Conservation (phyloP, 345 rosid genomes). For the Noccaea caerulescens region DNA sequence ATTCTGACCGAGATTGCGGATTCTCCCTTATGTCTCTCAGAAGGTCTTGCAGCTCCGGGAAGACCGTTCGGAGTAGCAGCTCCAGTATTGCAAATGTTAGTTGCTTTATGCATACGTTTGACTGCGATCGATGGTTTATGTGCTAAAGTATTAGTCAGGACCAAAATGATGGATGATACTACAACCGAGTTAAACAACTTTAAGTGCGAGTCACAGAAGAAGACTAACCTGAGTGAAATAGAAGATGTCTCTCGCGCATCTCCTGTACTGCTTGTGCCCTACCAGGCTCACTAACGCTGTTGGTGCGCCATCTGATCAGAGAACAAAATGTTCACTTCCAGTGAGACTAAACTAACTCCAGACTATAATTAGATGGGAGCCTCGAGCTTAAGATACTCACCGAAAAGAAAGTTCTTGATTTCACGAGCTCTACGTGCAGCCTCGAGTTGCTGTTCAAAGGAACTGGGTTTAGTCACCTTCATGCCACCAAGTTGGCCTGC, state of each 20-base stretch:
- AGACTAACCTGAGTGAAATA: constrained; percentile 86
- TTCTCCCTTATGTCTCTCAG: constrained; percentile 65
- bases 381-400: constrained; percentile 51
- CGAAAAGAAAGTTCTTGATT: constrained; percentile 78
- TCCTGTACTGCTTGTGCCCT: constrained; percentile 86
- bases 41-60: constrained; percentile 87
- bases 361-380: background rate
- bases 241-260: constrained; percentile 91
- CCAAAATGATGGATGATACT: constrained; percentile 28
- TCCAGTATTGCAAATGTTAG: constrained; percentile 79
- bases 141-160: constrained; percentile 2
- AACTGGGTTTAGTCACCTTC: constrained; percentile 56
- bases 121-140: constrained; percentile 54
- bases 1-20: constrained; percentile 37
- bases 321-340: constrained; percentile 12
- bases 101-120: constrained; percentile 89
- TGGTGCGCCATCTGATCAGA: constrained; percentile 86
- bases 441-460: constrained; percentile 85
- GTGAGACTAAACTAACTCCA: constrained; percentile 8
- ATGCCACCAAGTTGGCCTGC: constrained; percentile 59
- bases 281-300: constrained; percentile 86
- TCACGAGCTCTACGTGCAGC: constrained; percentile 87
- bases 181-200: background rate
- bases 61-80: constrained; percentile 65
- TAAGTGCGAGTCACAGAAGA: background rate